Conservation (phyloP, 805 yeast species). For the Zygosaccharomyces gambellarensis region DNA sequence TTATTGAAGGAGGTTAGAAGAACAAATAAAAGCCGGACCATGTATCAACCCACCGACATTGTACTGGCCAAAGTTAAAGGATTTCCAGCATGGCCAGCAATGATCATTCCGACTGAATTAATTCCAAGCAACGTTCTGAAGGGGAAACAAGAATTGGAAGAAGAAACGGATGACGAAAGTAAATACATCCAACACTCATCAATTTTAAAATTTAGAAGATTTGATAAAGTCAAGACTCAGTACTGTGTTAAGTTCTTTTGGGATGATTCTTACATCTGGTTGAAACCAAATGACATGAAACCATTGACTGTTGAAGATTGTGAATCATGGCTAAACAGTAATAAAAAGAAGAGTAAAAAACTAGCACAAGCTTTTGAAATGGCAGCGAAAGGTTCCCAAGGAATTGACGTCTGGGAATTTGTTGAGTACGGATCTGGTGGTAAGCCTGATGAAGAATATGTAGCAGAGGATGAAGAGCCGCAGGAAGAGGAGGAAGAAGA, state of each 20-base stretch:
- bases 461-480: constrained; percentile 19
- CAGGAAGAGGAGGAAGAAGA: constrained; percentile 32
- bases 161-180: constrained; percentile 10
- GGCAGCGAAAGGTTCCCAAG: constrained; percentile 42
- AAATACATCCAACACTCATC: constrained; percentile 25
- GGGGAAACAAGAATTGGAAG: constrained; percentile 21
- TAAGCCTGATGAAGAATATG: constrained; percentile 30
- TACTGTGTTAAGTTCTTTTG: constrained; percentile 35
- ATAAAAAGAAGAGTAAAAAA: constrained; percentile 49
- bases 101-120: constrained; percentile 57
- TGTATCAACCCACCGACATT: constrained; percentile 45
- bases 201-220: constrained; percentile 25
- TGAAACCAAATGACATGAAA: constrained; percentile 25
- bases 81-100: constrained; percentile 88
- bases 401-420: constrained; percentile 33
- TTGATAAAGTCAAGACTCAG: constrained; percentile 11
- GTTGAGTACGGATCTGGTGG: constrained; percentile 35
- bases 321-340: constrained; percentile 20
- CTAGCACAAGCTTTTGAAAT: constrained; percentile 44
- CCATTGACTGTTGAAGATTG: constrained; percentile 22
- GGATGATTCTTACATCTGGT: constrained; percentile 35
- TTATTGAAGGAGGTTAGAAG: neutral
- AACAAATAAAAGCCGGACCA: neutral
- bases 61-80: constrained; percentile 82
- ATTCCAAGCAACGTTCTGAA: constrained; percentile 54